Conservation (phyloP, 2,329 filamentous ascomycete species). For the Emydomyces testavorans region DNA sequence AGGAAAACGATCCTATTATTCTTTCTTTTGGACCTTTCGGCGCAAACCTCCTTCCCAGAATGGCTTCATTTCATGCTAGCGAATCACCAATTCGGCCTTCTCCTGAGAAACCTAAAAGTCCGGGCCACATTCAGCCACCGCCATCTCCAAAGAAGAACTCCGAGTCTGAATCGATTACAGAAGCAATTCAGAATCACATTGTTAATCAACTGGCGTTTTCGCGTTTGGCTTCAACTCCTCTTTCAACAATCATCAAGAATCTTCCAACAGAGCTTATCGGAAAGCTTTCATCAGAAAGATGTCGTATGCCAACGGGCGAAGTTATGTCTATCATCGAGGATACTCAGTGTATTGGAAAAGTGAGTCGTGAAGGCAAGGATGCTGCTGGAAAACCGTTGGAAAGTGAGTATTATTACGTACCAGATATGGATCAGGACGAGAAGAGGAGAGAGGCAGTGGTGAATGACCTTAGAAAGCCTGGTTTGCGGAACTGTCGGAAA, state of each 20-base stretch:
- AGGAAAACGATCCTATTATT: conserved; percentile 88
- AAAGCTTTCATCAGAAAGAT: conserved; percentile 37
- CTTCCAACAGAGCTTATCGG: conserved; percentile 55
- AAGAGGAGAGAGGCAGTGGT: conserved; percentile 71
- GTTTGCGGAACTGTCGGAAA: conserved; percentile 78
- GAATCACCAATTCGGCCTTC: conserved; percentile 48
- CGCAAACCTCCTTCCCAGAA: conserved; percentile 67
- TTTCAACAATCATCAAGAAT: conserved; percentile 79
- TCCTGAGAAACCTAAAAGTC: conserved; percentile 23
- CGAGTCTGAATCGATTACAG: conserved; percentile 16
- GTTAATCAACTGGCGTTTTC: conserved; percentile 94
- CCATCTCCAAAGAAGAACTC: conserved; percentile 18
- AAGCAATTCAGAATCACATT: conserved; percentile 58
- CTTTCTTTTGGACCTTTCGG: conserved; percentile 88
- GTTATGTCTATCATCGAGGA: conserved; percentile 62
- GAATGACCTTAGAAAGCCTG: conserved; percentile 76
- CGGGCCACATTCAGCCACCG: conserved; percentile 23
- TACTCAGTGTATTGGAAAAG: conserved; percentile 73
- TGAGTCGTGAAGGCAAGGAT: conserved; percentile 83
- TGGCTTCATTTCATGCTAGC: conserved; percentile 63
- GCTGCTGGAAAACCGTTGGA: conserved; percentile 86
- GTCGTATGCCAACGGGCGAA: conserved; percentile 46
- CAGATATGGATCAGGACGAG: conserved; percentile 71
- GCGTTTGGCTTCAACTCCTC: conserved; percentile 76
- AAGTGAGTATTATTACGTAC: conserved; percentile 94